Evolutionary conservation across 2,329 filamentous ascomycete species (phyloP), one percentile per base, ranked within the genome.

Genomic region (Nothopassalora personata): DNA sequence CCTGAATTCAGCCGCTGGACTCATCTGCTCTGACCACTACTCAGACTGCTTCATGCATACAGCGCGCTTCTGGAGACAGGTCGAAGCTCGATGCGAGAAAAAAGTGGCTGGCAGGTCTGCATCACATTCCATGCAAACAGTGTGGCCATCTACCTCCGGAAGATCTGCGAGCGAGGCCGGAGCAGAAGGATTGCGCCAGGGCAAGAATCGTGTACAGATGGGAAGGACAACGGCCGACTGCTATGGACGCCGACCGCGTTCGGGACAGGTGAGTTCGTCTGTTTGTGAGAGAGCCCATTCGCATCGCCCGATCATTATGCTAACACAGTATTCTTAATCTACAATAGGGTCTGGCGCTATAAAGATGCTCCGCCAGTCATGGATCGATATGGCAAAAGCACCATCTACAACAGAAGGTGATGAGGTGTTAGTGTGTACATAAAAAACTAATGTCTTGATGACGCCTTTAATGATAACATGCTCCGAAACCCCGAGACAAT

Each of bases 141-240:
- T 63, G 61, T 36, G 61, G 59, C 7, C 57, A 57, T 39, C 10
- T 34, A n/a, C 7, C 36, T 2, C 2, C 11, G 5, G 36, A 43
- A n/a, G 36, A 43, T 43, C 10, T 43, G 5, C 15, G 10, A 13
- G 36, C 15, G 15, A n/a, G 15, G 15, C 10, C 36, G 15, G 11
- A 43, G 76, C 76, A 64, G 74, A 82, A 57, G 71, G 73, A 0
- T 83, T 81, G 70, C 73, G 77, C 48, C 85, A 86, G 73, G 75
- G 70, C 18, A 76, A 80, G 66, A 76, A 79, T 65, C 72, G 82
- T 11, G 53, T 74, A 60, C 77, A 81, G 58, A 84, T 85, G 80
- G 80, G 81, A 85, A 68, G 59, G 64, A 5, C 61, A 66, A 3
- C 76, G 72, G 70, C 60, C 60, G 1, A 60, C 65, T 27, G 64